phyloP scores from a whole-genome alignment of 2,329 filamentous ascomycete genomes.

The Ceratocystis diversiconidia region DNA sequence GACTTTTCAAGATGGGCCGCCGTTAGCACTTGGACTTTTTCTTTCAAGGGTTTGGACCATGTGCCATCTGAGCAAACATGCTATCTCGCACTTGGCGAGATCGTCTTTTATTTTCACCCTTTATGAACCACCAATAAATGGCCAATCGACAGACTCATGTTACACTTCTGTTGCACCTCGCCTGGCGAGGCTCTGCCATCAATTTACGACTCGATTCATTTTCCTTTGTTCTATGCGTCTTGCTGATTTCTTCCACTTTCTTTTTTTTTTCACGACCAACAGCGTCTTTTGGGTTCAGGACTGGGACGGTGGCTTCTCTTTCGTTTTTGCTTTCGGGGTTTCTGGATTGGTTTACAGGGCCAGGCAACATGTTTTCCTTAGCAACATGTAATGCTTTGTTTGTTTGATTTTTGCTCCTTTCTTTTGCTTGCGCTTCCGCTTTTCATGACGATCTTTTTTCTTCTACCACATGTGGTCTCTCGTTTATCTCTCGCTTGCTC shows the following conservation, averaged over 20 bases:
- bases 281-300: neutral
- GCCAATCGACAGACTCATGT: neutral
- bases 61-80: neutral
- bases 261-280: neutral
- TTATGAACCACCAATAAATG: neutral
- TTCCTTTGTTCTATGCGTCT: neutral
- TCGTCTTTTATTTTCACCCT: neutral
- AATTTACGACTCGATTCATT: slow-evolving; percentile 6
- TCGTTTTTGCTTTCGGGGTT: neutral
- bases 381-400: neutral
- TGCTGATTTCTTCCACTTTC: neutral
- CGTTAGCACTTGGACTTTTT: slow-evolving; percentile 21
- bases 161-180: neutral
- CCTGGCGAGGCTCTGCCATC: neutral
- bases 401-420: slow-evolving; percentile 7
- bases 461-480: neutral
- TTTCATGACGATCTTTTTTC: neutral
- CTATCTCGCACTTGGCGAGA: neutral
- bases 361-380: neutral
- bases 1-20: slow-evolving; percentile 30
- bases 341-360: slow-evolving; percentile 6
- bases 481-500: neutral
- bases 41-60: neutral
- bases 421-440: slow-evolving; percentile 3
- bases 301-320: slow-evolving; percentile 8